Base-by-base conservation (phyloP, 2,329 filamentous ascomycete genomes). In the Xylariales sp. region DNA sequence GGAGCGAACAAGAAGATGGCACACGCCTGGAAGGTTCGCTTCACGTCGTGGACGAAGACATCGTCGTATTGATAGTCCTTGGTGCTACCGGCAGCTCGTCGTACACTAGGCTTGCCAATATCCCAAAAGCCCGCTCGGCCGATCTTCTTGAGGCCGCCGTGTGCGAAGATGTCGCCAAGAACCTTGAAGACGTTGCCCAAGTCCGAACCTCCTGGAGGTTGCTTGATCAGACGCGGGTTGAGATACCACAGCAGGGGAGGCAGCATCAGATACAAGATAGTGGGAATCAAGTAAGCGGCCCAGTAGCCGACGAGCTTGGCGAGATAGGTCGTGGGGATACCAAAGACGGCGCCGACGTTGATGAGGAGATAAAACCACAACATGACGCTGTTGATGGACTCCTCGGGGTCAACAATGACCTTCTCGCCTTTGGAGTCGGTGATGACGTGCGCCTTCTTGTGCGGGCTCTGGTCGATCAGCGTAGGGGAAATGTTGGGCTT, bases 401-500 rank as follows among this genome's bases (percentile, higher is more conserved):
- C 84, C 71, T 87, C 86, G 0, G 89, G 90, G 69, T 91, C 90
- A 4, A 90, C 83, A 57, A 92, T 89, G 36, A 91, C 87, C 46
- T 85, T 85, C 76, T 91, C 87, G 41, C 90, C 90, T 1, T 80
- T 85, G 65, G 78, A 77, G 2, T 85, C 76, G 6, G 82, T 86
- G 64, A 84, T 80, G 52, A 90, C 82, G 53, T 82, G 83, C 12
- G 85, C 82, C 45, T 84, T 83, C 32, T 87, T 86, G 45, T 86
- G 84, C 8, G 81, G 83, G 74, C 89, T 86, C 75, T 92, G 90
- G 72, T 92, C 90, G n/a, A 90, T 87, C 39, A 92, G 84, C 5
- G 91, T 82, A 0, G 90, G 89, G 0, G 89, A 88, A 46, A 94
- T 89, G 71, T 93, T 93, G 48, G 89, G 81, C 80, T 93, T 94